These are phyloP conservation scores for Lasiodiplodia gonubiensis DNA, from an alignment of 2,329 filamentous ascomycete species.

Conservation along the genomic window DNA sequence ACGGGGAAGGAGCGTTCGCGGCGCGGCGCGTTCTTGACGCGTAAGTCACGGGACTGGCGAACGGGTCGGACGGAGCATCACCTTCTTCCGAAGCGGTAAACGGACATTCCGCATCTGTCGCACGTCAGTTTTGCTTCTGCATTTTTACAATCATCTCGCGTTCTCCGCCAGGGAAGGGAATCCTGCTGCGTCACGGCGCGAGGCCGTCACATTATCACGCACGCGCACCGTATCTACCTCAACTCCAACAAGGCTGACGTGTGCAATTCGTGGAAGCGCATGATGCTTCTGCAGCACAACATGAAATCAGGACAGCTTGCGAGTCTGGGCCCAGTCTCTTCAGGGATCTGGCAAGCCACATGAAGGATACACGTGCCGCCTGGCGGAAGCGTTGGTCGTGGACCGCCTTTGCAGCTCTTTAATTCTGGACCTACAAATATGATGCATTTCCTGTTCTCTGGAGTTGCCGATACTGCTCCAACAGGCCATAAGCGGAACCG, in stretches of 20 bases:
- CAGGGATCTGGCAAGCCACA: neutral
- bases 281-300: neutral
- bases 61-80: neutral
- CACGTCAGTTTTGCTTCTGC: neutral
- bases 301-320: neutral
- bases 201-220: neutral
- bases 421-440: neutral
- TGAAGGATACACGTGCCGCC: neutral
- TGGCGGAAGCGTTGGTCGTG: neutral
- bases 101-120: neutral
- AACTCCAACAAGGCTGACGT: neutral
- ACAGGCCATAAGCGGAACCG: neutral
- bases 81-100: neutral
- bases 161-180: no score
- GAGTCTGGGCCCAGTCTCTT: neutral
- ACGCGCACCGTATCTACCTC: neutral
- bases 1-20: neutral
- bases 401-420: neutral
- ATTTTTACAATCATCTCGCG: neutral
- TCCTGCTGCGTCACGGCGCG: neutral
- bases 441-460: neutral
- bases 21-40: constrained; percentile 2
- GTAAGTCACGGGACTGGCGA: constrained; percentile 1
- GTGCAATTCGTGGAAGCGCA: neutral
- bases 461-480: neutral